Evolutionary conservation across 148 eudicot species (phyloP), one percentile per base, ranked within the genome.

Genomic region (Camellia sinensis): DNA sequence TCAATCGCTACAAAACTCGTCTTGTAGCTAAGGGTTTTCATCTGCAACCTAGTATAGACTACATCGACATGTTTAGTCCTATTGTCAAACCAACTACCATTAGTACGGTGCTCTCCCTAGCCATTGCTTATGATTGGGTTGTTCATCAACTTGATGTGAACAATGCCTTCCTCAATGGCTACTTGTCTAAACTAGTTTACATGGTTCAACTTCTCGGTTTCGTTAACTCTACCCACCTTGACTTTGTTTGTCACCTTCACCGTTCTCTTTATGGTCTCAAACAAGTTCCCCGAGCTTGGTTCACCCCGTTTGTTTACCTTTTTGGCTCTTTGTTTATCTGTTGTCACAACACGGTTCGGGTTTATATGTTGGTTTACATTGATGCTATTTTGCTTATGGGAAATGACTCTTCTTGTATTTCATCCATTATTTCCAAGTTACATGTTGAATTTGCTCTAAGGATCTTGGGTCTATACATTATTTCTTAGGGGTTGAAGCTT

Each of bases 131-230:
- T 7, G 8, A 46, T 0, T 81, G 76, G 76, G 40, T 50, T 21
- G 7, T 81, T 15, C 45, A 52, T 19, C 70, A 75, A 17, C 19
- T 68, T 18, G 75, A 75, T 21, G 67, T 81, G 6, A 75, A 56
- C 15, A 75, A 81, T 67, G 69, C 83, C 0, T 81, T 81, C 12
- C 53, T 81, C 1, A 67, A 81, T 61, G 80, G 80, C 0, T 7
- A 18, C 0, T 12, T 81, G 0, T 7, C 7, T 5, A 63, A 81
- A 46, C 17, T 37, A 0, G 62, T 82, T 1, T 82, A 46, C 13
- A 82, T 82, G 80, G 1, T 5, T 3, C 80, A 77, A 48, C 80
- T 71, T 0, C 54, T 6, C 1, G 77, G 80, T 3, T 81, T 75
- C 22, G 54, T 17, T 0, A 57, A 75, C 11, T 7, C 71, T 0